Conservation (phyloP, 352 stramenopile species). For the Pythium insidiosum region DNA sequence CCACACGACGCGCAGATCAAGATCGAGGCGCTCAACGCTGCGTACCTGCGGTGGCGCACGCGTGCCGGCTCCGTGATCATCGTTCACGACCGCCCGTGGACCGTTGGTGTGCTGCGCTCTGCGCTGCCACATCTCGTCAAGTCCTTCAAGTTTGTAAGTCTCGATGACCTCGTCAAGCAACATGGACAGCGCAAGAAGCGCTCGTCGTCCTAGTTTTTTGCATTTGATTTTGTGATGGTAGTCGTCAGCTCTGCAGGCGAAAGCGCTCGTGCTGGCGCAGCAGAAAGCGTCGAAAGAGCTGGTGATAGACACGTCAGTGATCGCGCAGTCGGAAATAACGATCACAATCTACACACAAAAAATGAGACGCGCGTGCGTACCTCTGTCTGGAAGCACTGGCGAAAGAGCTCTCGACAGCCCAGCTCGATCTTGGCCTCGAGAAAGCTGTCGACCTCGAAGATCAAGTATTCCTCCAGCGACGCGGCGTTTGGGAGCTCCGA, state of each 20-base stretch:
- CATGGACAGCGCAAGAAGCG: constrained; percentile 18
- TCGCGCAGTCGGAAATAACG: too few species aligned
- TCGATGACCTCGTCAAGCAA: constrained; percentile 41
- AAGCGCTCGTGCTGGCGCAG: constrained; percentile 42
- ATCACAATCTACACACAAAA: too few species aligned
- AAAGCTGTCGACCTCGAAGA: constrained; percentile 60
- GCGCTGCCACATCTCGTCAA: constrained; percentile 42
- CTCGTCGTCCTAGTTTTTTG: neutral
- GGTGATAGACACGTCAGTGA: too few species aligned
- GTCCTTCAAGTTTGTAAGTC: constrained; percentile 57
- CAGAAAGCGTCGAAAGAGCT: constrained; percentile 55
- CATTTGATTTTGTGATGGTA: neutral
- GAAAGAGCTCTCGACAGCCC: constrained; percentile 73
- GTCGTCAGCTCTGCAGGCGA: neutral
- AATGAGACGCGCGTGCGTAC: too few species aligned
- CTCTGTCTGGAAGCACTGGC: constrained; percentile 66
- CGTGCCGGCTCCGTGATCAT: constrained; percentile 73
- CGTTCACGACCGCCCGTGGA: constrained; percentile 79
- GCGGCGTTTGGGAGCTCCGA: neutral
- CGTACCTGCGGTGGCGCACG: constrained; percentile 45
- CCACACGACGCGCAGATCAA: constrained; percentile 83
- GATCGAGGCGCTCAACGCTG: constrained; percentile 53
- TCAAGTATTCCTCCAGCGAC: constrained; percentile 20
- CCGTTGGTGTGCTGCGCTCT: constrained; percentile 52
- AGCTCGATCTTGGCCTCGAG: constrained; percentile 56